Base-by-base conservation (phyloP, 2,329 filamentous ascomycete species). In the Beauveria caledonica region DNA sequence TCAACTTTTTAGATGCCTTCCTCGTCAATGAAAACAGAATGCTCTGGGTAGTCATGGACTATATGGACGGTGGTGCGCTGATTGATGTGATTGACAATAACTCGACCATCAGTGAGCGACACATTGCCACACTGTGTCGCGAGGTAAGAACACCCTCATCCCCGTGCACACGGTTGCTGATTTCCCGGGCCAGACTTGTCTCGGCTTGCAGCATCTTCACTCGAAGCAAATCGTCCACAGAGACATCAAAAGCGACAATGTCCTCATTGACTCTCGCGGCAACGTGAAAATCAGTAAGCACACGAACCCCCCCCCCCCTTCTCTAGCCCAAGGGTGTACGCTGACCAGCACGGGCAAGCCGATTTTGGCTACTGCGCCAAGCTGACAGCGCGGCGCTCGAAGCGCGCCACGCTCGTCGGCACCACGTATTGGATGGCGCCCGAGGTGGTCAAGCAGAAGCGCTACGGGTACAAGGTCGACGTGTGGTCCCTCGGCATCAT, bases 391-490 rank as follows among this genome's bases (percentile, higher is more conserved):
- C 88, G 92, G 64, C 95, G 96, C 77, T 94, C 86, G 67, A 97
- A 99, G 82, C 92, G 94, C 74, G 92, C 93, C 50, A 99, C 94
- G 61, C 97, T 99, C 93, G 94, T 99, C 60, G 94, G 94, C 65
- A 99, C 94, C 33, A 94, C 94, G n/a, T 99, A 97, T 81, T 99
- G 94, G 94, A 99, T 99, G 94, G 94, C 94, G 9, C 94, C 94
- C 40, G 94, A 99, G 76, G 94, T 99, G 49, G 94, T 99, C 72
- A 97, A 97, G 79, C 93, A 97, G 74, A 97, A 97, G 79, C 92
- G 97, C 75, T 99, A 99, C 70, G 94, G 93, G 44, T 89, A 89
- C 70, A 97, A 97, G 80, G 93, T 97, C 63, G 94, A 99, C 71
- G 96, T 97, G 71, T 99, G 94, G 94, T 97, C 92, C 27, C 80